A percentile compares a stretch with the other conserved stretches of the same genome.
Conservation (phyloP, 768 basidiomycete species). For the Rhizopogon vinicolor region DNA sequence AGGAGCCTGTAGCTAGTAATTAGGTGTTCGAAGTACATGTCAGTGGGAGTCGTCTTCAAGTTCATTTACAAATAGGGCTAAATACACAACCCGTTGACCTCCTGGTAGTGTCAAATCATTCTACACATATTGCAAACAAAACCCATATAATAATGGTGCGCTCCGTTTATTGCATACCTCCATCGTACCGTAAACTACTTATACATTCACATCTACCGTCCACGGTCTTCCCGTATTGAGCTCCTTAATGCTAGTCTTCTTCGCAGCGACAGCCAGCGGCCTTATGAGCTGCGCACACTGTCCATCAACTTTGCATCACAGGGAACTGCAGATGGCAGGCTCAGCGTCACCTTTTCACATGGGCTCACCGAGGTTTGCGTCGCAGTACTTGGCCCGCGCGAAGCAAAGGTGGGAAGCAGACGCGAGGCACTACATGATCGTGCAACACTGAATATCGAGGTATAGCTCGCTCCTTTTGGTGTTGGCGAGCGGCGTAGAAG, state of each 20-base stretch:
- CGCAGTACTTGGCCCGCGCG: slow-evolving; percentile 89
- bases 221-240: slow-evolving; percentile 53
- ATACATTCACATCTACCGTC: slow-evolving; percentile 1
- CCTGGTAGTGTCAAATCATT: too few relatives aligned
- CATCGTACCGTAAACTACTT: background rate
- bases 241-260: slow-evolving; percentile 82
- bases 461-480: slow-evolving; percentile 84
- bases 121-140: too few relatives aligned
- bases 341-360: slow-evolving; percentile 77
- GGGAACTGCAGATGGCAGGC: slow-evolving; percentile 80
- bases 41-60: too few relatives aligned
- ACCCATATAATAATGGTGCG: too few relatives aligned
- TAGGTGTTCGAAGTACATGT: background rate
- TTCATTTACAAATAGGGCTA: too few relatives aligned
- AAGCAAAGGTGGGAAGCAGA: slow-evolving; percentile 61
- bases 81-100: too few relatives aligned
- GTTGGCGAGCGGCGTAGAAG: slow-evolving; percentile 75
- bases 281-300: slow-evolving; percentile 85
- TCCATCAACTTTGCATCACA: slow-evolving; percentile 72
- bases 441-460: slow-evolving; percentile 86
- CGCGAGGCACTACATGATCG: slow-evolving; percentile 82
- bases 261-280: slow-evolving; percentile 89
- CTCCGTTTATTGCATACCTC: background rate
- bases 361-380: slow-evolving; percentile 88
- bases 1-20: slow-evolving; percentile 25